Percentiles rank a stretch among this genome's conserved stretches.
Conservation (phyloP, 495 filamentous ascomycete genomes). For the Penicillium paradoxum region DNA sequence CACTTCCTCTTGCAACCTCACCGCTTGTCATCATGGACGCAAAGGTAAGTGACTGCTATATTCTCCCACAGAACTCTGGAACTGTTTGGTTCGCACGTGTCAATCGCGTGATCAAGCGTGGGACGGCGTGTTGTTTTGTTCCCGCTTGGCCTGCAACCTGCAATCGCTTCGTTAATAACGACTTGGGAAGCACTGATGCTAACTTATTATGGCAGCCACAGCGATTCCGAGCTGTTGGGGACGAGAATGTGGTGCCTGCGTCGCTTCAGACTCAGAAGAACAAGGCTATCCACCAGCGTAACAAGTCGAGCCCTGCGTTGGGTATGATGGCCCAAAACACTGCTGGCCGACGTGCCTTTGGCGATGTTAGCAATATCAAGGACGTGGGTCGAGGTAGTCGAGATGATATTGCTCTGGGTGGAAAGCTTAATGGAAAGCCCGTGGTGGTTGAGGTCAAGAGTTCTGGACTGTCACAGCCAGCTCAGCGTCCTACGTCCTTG, state of each 20-base stretch:
- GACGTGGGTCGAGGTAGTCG: slow-evolving; percentile 46
- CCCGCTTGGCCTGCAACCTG: neutral
- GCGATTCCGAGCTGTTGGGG: slow-evolving; percentile 61
- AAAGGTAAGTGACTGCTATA: slow-evolving; percentile 30
- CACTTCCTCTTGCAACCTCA: neutral
- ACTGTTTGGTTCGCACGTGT: neutral
- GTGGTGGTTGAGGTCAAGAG: slow-evolving; percentile 41
- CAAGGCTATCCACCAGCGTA: slow-evolving; percentile 68
- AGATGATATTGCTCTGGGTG: slow-evolving; percentile 48
- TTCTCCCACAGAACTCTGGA: neutral
- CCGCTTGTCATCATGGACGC: slow-evolving; percentile 33
- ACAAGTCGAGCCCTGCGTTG: slow-evolving; percentile 74
- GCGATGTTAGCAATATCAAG: slow-evolving; percentile 70
- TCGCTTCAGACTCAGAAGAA: slow-evolving; percentile 38
- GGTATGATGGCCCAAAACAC: slow-evolving; percentile 51
- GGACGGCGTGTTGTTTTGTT: no score
- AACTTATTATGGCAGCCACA: slow-evolving; percentile 58
- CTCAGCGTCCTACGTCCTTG: slow-evolving; percentile 58
- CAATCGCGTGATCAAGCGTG: neutral
- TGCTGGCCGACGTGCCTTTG: slow-evolving; percentile 69
- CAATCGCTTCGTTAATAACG: neutral
- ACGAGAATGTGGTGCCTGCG: slow-evolving; percentile 65
- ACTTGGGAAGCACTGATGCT: neutral
- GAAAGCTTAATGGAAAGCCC: slow-evolving; percentile 48
- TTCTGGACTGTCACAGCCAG: slow-evolving; percentile 52